Base-by-base conservation (phyloP, 345 rosid species). In the Excoecaria agallocha region DNA sequence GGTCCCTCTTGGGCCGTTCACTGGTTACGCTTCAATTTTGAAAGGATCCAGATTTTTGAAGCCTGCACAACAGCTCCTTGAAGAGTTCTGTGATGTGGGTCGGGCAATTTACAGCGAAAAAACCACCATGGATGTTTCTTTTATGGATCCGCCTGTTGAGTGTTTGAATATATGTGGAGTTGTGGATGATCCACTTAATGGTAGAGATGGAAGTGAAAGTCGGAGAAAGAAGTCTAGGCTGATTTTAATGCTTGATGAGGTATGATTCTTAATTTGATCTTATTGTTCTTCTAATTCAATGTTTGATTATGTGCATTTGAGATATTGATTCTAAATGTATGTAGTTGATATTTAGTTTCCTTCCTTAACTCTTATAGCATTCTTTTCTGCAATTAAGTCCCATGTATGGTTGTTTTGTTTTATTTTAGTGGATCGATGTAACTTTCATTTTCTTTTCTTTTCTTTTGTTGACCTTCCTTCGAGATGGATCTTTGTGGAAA, bases 201-300 rank as follows among this genome's bases (percentile, higher is more conserved):
- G 77, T 48, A 84, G 78, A 4, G 86, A 82, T 13, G 85, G 82
- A 7, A 82, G 85, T 57, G 94, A 91, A 51, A 72, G 68, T 75
- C 75, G 91, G 9, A 79, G 90, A 74, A 90, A 86, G 74, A 92
- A 92, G 80, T 92, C 98, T 0, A 87, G 87, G 77, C 88, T 94
- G 16, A 84, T 92, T 58, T 86, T 91, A 30, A 81, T 94, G 95
- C 92, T 94, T 5, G 96, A 94, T 56, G 97, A 94, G 98, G 98
- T 94, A 83, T 75, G 57, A 35, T 56, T 62, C 6, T 10, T n/a
- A 24, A 15, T 48, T 9, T 20, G 11, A 52, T 52, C 1, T 37
- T 15, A 17, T 45, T 60, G 4, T 57, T 43, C 19, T 58, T 70
- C 12, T 56, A 30, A 30, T 30, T 30, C 30, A 30, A 2, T 1